Evolutionary conservation across 331 rosid genomes (phyloP).

Genomic region (Telfairia occidentalis): DNA sequence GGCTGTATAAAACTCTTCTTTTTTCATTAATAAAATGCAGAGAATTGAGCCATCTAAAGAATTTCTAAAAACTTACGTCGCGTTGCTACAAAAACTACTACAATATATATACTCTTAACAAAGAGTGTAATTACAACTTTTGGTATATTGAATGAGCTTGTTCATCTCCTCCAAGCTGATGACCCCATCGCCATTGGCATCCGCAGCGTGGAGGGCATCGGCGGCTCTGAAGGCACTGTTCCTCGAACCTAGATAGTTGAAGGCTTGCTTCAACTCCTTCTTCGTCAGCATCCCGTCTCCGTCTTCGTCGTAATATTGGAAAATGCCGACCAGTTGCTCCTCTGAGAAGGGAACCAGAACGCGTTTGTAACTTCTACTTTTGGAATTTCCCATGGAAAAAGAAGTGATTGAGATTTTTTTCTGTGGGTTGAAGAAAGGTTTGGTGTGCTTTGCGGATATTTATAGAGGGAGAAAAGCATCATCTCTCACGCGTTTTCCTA

Average conservation of each 20-base stretch:
- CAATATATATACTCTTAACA: no score
- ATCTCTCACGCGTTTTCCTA: no score
- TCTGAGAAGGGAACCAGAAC: not conserved
- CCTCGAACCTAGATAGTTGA: constrained; percentile 9
- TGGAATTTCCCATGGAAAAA: constrained; percentile 24
- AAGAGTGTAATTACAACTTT: not conserved
- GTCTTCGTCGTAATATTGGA: constrained; percentile 9
- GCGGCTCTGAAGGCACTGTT: not conserved
- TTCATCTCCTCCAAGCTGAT: not conserved
- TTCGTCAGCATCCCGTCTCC: constrained; percentile 9
- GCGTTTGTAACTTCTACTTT: not conserved
- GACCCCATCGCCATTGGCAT: constrained; percentile 5
- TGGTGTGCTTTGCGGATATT: not conserved
- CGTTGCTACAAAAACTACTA: no score
- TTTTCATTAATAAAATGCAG: no score
- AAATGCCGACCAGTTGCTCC: not conserved
- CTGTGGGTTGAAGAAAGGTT: not conserved
- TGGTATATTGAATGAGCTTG: not conserved
- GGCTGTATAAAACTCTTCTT: no score
- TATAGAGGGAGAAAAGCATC: not conserved
- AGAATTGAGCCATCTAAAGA: no score
- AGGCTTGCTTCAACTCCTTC: constrained; percentile 13
- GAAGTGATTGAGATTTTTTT: not conserved
- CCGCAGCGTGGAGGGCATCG: constrained; percentile 14
- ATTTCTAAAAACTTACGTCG: no score